Evolutionary conservation across 441 rosid genomes (phyloP), one percentile per base, ranked within the genome.

Genomic region (Macaranga tanarius): DNA sequence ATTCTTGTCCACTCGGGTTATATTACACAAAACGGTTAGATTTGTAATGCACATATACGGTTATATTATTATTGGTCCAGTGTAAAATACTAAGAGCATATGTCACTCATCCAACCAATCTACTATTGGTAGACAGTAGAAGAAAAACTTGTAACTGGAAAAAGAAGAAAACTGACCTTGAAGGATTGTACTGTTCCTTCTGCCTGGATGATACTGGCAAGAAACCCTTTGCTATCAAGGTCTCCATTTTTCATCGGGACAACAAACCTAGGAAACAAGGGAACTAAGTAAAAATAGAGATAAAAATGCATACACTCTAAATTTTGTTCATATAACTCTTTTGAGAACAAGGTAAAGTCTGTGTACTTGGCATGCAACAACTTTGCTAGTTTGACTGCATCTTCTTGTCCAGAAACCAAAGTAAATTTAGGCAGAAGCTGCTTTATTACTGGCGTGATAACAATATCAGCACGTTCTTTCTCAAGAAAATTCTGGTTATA

Each of bases 351-450:
- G 38, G 25, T 23, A 16, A 75, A 20, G 28, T 51, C 40, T 65
- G 34, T 45, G 65, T 90, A 94, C 95, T 81, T 92, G 83, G 92
- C 98, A 65, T 79, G 56, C 67, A 94, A 80, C 76, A 86, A 68
- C 81, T 87, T 90, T 38, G 98, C 93, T 20, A 93, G 91, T 81
- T 82, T 84, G 64, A 94, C 89, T 5, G 98, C 97, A 69, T 94
- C 96, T 86, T 92, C 95, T 88, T 92, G 98, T 69, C 97, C 98
- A 8, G 90, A 92, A 77, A 92, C 97, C 75, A 94, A 83, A 48
- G 93, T 92, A 75, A 92, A 89, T 8, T 75, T 82, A 38, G 98
- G 97, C 77, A 90, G 96, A 83, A 90, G 95, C 85, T 88, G 98
- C 84, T 94, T 92, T 77, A 87, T 86, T 77, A 94, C 95, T 0